These are phyloP conservation scores for Nicotiana rustica DNA, from an alignment of 305 asterid genomes.

Conservation along the genomic window DNA sequence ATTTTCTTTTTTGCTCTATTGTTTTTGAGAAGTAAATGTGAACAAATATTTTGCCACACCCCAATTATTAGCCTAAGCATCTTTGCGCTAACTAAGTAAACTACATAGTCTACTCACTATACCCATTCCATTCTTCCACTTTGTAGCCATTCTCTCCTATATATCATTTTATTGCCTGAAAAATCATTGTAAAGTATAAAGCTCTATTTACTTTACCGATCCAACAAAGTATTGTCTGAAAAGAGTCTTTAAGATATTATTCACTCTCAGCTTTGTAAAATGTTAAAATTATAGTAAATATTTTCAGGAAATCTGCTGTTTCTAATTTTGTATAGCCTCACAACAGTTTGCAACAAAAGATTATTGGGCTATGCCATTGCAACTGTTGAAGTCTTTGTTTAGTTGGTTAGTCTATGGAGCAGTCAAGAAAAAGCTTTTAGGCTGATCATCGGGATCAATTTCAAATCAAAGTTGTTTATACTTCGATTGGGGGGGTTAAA, in stretches of 20 bases:
- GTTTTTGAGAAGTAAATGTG: not conserved
- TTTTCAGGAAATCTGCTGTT: not conserved
- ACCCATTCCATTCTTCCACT: not conserved
- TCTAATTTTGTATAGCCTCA: not conserved
- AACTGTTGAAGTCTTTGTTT: constrained; percentile 17
- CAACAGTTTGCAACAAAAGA: not conserved
- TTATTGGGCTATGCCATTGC: constrained; percentile 3
- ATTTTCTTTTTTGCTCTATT: not conserved
- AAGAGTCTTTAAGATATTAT: not conserved
- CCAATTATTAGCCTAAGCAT: not conserved
- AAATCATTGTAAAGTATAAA: too few relatives aligned
- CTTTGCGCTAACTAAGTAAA: not conserved
- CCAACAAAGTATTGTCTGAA: not conserved
- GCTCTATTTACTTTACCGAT: too few relatives aligned
- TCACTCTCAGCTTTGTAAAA: not conserved
- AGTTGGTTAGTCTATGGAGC: not conserved
- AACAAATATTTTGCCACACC: not conserved
- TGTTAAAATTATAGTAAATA: not conserved
- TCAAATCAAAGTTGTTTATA: too few relatives aligned
- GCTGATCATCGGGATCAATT: too few relatives aligned
- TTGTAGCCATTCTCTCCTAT: not conserved
- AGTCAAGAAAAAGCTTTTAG: not conserved
- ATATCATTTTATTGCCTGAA: not conserved
- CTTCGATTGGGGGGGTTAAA: too few relatives aligned
- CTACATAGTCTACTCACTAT: not conserved